Evolutionary conservation across 495 filamentous ascomycete species (phyloP).

Genomic region (Podospora fimiseda): DNA sequence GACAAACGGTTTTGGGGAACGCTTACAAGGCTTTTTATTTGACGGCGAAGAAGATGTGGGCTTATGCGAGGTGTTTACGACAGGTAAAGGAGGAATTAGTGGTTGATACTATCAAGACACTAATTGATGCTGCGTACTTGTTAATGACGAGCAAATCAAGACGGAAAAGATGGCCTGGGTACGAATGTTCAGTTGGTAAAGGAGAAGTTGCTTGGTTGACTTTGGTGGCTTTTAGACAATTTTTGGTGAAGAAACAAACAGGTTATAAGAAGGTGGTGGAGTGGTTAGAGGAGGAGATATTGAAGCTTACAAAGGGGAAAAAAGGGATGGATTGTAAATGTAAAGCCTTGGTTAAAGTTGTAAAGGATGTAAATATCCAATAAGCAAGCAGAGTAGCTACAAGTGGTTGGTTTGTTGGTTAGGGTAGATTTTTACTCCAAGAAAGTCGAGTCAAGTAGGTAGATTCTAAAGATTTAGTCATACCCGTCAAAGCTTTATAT

Average conservation of each 20-base stretch:
- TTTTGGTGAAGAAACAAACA: slow-evolving; percentile 63
- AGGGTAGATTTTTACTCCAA: too few species aligned
- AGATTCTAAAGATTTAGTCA: too few species aligned
- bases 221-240: slow-evolving; percentile 56
- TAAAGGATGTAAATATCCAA: neutral
- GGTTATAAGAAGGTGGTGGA: slow-evolving; percentile 51
- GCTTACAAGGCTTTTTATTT: slow-evolving; percentile 68
- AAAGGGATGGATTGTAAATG: slow-evolving; percentile 15
- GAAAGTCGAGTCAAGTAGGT: too few species aligned
- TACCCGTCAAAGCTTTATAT: too few species aligned
- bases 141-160: slow-evolving; percentile 55
- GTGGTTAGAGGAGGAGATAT: slow-evolving; percentile 53
- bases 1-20: slow-evolving; percentile 60
- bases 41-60: slow-evolving; percentile 76
- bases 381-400: too few species aligned
- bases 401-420: too few species aligned
- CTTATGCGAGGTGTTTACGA: slow-evolving; percentile 62
- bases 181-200: slow-evolving; percentile 54
- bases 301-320: slow-evolving; percentile 16
- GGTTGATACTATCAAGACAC: slow-evolving; percentile 57
- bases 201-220: slow-evolving; percentile 67
- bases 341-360: slow-evolving; percentile 12
- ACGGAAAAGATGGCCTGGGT: slow-evolving; percentile 42
- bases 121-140: slow-evolving; percentile 57
- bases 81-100: slow-evolving; percentile 37